A percentile compares a stretch with the other conserved stretches of the same genome.
phyloP scores from a whole-genome alignment of 805 yeast genomes.

The Dipodascus geniculatus region DNA sequence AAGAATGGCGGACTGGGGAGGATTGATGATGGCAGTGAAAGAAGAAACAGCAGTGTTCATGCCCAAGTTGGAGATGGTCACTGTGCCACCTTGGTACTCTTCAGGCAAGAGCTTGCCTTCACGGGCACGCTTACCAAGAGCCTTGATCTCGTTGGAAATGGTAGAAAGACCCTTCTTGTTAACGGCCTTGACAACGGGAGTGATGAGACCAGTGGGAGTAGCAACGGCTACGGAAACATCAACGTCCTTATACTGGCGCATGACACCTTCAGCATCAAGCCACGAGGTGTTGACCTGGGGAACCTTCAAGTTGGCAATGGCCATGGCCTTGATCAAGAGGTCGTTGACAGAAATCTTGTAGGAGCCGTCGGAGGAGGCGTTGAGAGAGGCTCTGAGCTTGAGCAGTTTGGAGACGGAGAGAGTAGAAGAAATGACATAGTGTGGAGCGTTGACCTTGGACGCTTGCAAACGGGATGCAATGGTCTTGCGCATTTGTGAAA shows the following conservation, averaged over 20 bases:
- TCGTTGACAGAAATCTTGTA: constrained; percentile 92
- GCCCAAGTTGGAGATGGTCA: constrained; percentile 96
- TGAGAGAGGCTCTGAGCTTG: constrained; percentile 84
- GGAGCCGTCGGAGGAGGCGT: constrained; percentile 72
- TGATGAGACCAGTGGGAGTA: constrained; percentile 92
- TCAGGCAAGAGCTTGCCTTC: constrained; percentile 86
- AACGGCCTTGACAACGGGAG: constrained; percentile 89
- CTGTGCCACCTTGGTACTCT: constrained; percentile 99
- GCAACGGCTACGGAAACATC: constrained; percentile 98
- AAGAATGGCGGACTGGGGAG: constrained; percentile 89
- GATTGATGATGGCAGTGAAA: constrained; percentile 96
- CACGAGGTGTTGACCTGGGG: constrained; percentile 93
- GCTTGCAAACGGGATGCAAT: constrained; percentile 80
- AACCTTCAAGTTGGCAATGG: constrained; percentile 78
- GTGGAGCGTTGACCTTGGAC: constrained; percentile 80
- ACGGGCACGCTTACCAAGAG: constrained; percentile 92
- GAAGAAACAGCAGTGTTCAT: constrained; percentile 90
- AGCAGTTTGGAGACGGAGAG: constrained; percentile 81
- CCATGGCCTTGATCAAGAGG: constrained; percentile 85
- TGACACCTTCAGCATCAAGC: constrained; percentile 79
- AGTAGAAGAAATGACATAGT: constrained; percentile 81
- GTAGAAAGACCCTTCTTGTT: constrained; percentile 74
- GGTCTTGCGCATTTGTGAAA: constrained; percentile 46
- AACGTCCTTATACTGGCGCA: constrained; percentile 82
- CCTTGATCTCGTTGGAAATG: constrained; percentile 79